Evolutionary conservation across 805 yeast genomes (phyloP).

Genomic region (Wickerhamiella dianesei): DNA sequence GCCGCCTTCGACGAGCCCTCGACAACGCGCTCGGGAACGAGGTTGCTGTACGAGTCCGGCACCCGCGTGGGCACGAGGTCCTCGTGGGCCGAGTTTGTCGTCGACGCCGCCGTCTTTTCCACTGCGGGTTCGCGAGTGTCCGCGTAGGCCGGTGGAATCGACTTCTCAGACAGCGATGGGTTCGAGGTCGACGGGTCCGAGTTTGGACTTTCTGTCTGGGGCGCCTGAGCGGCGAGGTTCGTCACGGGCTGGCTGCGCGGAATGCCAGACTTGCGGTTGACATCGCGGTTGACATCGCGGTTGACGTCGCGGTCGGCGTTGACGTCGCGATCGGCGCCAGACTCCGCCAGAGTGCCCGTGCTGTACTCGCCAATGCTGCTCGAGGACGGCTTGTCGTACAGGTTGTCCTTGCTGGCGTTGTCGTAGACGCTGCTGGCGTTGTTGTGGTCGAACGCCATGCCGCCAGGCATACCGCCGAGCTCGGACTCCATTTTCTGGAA

Average conservation of each 20-base stretch:
- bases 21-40: not conserved
- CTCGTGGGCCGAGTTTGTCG: not conserved
- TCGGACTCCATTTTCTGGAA: slow-evolving; percentile 7
- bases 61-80: not conserved
- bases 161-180: not conserved
- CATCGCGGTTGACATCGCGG: not conserved
- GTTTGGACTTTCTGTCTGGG: no score
- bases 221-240: slow-evolving; percentile 7
- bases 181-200: not conserved
- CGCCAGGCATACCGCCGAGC: slow-evolving; percentile 13
- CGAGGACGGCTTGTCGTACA: not conserved
- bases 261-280: not conserved
- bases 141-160: not conserved
- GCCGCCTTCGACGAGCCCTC: not conserved
- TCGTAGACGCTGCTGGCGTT: no score
- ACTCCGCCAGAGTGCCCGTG: not conserved
- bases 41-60: not conserved
- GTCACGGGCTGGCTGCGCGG: slow-evolving; percentile 17
- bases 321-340: not conserved
- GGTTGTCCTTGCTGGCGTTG: not conserved
- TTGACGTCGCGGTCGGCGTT: no score
- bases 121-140: not conserved
- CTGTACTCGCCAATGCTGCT: slow-evolving; percentile 1
- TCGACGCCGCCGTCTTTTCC: not conserved
- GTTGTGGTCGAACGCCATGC: not conserved